Percentiles rank a stretch among this genome's conserved stretches.
Evolutionary conservation across 2,329 filamentous ascomycete genomes (phyloP).

Genomic region (Geoglossum cookeanum): DNA sequence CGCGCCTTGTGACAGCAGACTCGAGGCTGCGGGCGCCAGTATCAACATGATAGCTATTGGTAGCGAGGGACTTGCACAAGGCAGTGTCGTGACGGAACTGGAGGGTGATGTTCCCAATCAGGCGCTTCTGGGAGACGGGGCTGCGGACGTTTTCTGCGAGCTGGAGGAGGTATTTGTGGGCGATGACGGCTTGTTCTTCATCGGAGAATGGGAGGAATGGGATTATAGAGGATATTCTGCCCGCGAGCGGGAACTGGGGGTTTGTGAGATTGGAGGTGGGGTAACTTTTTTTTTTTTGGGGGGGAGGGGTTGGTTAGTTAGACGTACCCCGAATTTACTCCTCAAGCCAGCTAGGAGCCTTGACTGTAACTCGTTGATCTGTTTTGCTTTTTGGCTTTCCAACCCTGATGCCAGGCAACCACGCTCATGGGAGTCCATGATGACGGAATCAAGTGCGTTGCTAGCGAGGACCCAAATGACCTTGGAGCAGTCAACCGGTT

Average conservation of each 20-base stretch:
- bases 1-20: not conserved
- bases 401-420: too few species aligned
- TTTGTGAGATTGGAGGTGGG: not conserved
- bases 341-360: constrained; percentile 5
- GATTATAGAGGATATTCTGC: constrained; percentile 23
- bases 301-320: too few species aligned
- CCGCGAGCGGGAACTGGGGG: constrained; percentile 21
- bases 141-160: constrained; percentile 14
- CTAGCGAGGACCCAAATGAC: constrained; percentile 32
- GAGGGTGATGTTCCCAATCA: constrained; percentile 19
- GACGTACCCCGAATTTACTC: not conserved
- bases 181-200: constrained; percentile 23
- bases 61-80: not conserved
- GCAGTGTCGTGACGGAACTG: constrained; percentile 12
- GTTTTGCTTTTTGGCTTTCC: too few species aligned
- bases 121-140: constrained; percentile 16
- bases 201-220: constrained; percentile 25
- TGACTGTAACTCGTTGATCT: constrained; percentile 3
- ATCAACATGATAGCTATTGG: not conserved
- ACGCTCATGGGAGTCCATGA: constrained; percentile 21
- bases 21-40: not conserved
- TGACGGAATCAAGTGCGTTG: constrained; percentile 23
- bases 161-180: constrained; percentile 24
- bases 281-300: not conserved
- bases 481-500: constrained; percentile 23